These are phyloP conservation scores for Fraxinus cuspidata DNA, from an alignment of 257 asterid species.

Conservation along the genomic window DNA sequence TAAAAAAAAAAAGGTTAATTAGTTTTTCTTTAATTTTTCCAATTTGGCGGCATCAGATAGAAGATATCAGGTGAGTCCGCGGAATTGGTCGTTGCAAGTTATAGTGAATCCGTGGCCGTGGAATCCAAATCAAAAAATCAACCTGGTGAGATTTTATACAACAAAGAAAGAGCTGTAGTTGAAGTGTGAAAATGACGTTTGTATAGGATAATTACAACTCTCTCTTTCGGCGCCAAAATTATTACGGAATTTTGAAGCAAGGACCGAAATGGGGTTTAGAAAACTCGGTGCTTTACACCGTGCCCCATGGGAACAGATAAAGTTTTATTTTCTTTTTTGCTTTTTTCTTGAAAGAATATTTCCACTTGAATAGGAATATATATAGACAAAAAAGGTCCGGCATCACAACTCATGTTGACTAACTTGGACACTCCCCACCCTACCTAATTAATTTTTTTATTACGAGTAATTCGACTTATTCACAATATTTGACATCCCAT, in stretches of 20 bases:
- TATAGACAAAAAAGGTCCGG: neutral
- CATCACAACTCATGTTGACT: neutral
- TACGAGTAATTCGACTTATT: no score
- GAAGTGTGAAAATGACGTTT: constrained; percentile 36
- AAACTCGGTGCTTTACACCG: neutral
- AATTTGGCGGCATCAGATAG: constrained; percentile 15
- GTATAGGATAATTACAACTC: neutral
- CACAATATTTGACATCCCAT: no score
- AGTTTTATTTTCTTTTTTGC: neutral
- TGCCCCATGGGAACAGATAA: neutral
- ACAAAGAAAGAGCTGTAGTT: constrained; percentile 7
- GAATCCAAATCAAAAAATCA: constrained; percentile 20
- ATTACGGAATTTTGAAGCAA: constrained; percentile 30
- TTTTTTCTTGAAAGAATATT: neutral
- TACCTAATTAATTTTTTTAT: no score
- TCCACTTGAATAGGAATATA: neutral
- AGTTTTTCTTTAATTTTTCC: neutral
- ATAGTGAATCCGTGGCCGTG: constrained; percentile 22
- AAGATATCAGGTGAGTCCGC: constrained; percentile 1
- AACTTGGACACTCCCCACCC: neutral
- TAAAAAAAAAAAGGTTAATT: constrained; percentile 14
- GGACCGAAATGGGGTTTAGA: neutral
- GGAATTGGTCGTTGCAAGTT: constrained; percentile 9
- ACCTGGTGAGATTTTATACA: constrained; percentile 11
- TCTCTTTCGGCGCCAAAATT: constrained; percentile 51